Conservation (phyloP, 1,284 basidiomycete species). For the Cystobasidium slooffiae region DNA sequence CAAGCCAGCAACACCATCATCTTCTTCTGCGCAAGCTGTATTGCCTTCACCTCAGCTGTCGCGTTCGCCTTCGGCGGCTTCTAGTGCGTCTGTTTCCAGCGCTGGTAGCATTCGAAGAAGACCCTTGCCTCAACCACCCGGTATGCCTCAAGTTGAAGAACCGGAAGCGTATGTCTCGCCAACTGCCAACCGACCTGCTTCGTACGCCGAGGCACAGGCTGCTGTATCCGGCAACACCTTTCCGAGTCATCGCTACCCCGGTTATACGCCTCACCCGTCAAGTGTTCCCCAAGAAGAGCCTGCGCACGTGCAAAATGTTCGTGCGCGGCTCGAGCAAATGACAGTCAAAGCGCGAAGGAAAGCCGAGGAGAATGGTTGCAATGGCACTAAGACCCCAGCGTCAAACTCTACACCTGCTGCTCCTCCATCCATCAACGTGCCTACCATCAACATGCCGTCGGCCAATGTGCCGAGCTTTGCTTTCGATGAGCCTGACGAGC, state of each 20-base stretch:
- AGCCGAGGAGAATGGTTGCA: neutral
- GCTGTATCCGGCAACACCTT: neutral
- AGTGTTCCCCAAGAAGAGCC: neutral
- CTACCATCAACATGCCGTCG: neutral
- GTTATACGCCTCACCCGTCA: neutral
- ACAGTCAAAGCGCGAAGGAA: constrained; percentile 11
- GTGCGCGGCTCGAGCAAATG: constrained; percentile 11
- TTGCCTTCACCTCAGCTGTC: constrained; percentile 32
- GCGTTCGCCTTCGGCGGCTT: constrained; percentile 34
- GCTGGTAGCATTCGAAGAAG: constrained; percentile 12
- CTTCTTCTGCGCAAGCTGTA: neutral
- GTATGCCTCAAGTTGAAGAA: neutral
- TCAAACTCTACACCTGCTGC: neutral
- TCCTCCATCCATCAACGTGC: neutral
- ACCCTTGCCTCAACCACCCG: constrained; percentile 32
- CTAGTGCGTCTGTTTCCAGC: constrained; percentile 22
- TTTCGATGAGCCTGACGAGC: constrained; percentile 32
- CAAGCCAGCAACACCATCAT: neutral
- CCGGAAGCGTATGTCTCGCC: neutral
- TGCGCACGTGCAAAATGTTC: constrained; percentile 11
- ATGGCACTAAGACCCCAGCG: neutral
- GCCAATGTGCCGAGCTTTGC: constrained; percentile 24
- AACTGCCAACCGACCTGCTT: neutral
- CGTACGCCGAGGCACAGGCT: constrained; percentile 14
- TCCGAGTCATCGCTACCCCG: constrained; percentile 13